Evolutionary conservation across 768 basidiomycete genomes (phyloP), one percentile per base, ranked within the genome.

Genomic region (Tulasnella sp.): DNA sequence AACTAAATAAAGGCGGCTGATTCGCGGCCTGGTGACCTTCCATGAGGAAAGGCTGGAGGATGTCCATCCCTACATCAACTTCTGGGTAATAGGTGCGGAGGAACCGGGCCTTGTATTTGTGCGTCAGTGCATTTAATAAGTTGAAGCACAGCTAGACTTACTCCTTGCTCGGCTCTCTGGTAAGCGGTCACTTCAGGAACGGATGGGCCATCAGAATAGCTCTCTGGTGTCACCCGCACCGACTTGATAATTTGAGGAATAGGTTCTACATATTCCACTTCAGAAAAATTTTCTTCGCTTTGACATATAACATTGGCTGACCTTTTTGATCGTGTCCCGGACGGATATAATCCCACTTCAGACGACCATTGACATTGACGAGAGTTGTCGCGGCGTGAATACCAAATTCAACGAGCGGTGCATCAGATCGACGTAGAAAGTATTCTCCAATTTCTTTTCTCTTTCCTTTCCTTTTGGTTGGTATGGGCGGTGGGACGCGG

Each of bases 41-140:
- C 21, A 48, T 48, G n/a, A 48, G 19, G 27, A 22, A 29, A 21
- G 19, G 21, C 27, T 29, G 46, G 11, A 48, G 46, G n/a, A 48
- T 48, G n/a, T 86, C 81, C n/a, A 78, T 71, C 5, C 84, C 72
- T n/a, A 91, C 73, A 60, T 88, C 85, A 15, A 84, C 74, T 61
- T 89, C 86, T 1, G 87, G 85, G 55, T 84, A 76, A 68, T 78
- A 76, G 3, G 80, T 82, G 46, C 84, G 80, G 49, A 89, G 73
- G 64, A 86, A 87, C 57, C 82, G 80, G 12, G 84, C 78, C 87
- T 91, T 17, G 19, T 48, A 7, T 38, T n/a, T 34, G 49, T 25
- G 24, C 15, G 31, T 22, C 17, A 60, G 49, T 29, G n/a, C 5
- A 5, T 34, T 48, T 51, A 45, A 53, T 49, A 61, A 10, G 34